A percentile compares a stretch with the other conserved stretches of the same genome.
These are phyloP conservation scores for Phytophthora capsici DNA, from an alignment of 352 stramenopile genomes.

Conservation along the genomic window DNA sequence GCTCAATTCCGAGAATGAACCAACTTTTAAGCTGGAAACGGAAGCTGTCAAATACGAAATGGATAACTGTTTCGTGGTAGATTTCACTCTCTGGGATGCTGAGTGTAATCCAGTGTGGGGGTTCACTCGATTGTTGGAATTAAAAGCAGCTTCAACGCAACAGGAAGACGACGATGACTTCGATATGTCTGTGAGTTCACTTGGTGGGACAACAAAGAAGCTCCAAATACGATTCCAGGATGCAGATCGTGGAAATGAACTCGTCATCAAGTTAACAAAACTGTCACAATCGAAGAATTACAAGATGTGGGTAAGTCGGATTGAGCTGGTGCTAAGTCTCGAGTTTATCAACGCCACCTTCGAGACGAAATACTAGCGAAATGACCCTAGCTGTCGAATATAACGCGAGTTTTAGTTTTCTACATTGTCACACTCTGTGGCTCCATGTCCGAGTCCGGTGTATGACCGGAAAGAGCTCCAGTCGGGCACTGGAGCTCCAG, in stretches of 20 bases:
- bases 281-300: constrained; percentile 34
- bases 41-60: constrained; percentile 53
- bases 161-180: constrained; percentile 14
- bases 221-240: constrained; percentile 40
- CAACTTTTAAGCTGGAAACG: constrained; percentile 38
- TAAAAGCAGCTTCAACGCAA: constrained; percentile 4
- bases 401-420: constrained; percentile 24
- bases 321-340: constrained; percentile 47
- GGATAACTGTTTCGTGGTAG: constrained; percentile 52
- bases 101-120: constrained; percentile 58
- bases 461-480: constrained; percentile 7
- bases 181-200: constrained; percentile 28
- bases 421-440: constrained; percentile 33
- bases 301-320: constrained; percentile 34
- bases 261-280: constrained; percentile 27
- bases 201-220: constrained; percentile 10
- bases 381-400: constrained; percentile 4
- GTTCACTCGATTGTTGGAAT: constrained; percentile 41
- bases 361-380: constrained; percentile 44
- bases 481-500: constrained; percentile 61
- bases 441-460: constrained; percentile 16
- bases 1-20: constrained; percentile 32
- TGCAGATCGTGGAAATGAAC: constrained; percentile 31
- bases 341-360: constrained; percentile 64
- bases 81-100: constrained; percentile 63